Conservation (phyloP, 2,329 filamentous ascomycete genomes). For the Fusarium sp. region DNA sequence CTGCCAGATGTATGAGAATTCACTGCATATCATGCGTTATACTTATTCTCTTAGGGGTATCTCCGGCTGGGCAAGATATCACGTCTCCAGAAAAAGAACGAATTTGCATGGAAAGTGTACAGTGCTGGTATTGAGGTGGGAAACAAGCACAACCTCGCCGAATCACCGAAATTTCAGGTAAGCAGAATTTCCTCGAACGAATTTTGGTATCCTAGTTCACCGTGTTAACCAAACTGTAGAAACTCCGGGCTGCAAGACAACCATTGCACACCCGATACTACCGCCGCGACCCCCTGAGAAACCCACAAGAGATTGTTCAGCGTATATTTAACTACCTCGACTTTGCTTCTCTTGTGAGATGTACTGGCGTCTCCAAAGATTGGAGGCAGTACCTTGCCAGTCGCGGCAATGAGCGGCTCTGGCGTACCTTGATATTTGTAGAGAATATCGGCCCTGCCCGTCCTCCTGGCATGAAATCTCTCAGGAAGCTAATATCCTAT, state of each 20-base stretch:
- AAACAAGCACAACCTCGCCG: conserved; percentile 45
- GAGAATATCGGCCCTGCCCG: conserved; percentile 37
- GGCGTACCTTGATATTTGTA: conserved; percentile 52
- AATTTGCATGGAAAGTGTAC: conserved; percentile 58
- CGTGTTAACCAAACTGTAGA: conserved; percentile 44
- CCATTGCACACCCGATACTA: conserved; percentile 53
- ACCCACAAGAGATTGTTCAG: conserved; percentile 55
- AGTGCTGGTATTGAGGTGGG: conserved; percentile 56
- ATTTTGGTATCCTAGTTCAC: neutral
- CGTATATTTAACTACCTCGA: conserved; percentile 54
- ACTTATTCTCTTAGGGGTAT: conserved; percentile 54
- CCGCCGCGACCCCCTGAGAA: conserved; percentile 53
- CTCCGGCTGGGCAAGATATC: conserved; percentile 58
- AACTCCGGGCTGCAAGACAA: conserved; percentile 53
- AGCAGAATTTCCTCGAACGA: neutral
- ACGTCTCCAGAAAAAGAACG: conserved; percentile 54
- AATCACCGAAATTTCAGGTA: conserved; percentile 54
- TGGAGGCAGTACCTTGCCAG: conserved; percentile 52
- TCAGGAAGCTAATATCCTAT: conserved; percentile 51
- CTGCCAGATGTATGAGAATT: conserved; percentile 54
- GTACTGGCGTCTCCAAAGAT: conserved; percentile 51
- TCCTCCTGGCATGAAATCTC: conserved; percentile 42
- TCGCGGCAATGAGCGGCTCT: conserved; percentile 49
- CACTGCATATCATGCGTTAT: neutral
- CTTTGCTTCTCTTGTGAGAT: conserved; percentile 51